phyloP scores from a whole-genome alignment of 2,329 filamentous ascomycete species.

The Eutypa lata region DNA sequence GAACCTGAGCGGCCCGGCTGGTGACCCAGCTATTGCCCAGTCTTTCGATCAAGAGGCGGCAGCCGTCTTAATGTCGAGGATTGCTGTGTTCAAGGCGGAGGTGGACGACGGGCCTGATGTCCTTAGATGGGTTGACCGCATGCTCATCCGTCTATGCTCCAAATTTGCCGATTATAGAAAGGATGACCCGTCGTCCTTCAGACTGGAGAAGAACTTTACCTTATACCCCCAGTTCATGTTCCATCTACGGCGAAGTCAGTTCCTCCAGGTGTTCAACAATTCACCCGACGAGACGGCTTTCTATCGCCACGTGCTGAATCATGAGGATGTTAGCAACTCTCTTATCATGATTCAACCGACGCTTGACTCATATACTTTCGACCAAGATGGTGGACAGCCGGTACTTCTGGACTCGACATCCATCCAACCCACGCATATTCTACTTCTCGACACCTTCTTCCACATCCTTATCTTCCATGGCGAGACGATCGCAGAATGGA shows the following conservation, averaged over 20 bases:
- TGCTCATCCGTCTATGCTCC: constrained; percentile 95
- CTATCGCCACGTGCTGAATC: constrained; percentile 93
- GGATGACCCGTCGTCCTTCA: constrained; percentile 95
- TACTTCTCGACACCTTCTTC: constrained; percentile 97
- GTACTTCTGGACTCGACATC: constrained; percentile 96
- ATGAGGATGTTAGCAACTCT: constrained; percentile 95
- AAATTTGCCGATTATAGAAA: constrained; percentile 97
- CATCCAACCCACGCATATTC: constrained; percentile 89
- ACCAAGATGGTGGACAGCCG: constrained; percentile 87
- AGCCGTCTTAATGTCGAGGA: constrained; percentile 97
- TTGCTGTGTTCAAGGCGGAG: constrained; percentile 97
- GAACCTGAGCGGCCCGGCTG: constrained; percentile 87
- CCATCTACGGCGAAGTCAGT: constrained; percentile 93
- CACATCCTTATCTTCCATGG: constrained; percentile 99
- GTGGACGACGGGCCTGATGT: constrained; percentile 99
- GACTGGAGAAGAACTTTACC: constrained; percentile 97
- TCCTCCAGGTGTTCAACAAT: constrained; percentile 99
- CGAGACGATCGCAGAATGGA: constrained; percentile 96
- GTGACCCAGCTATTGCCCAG: constrained; percentile 90
- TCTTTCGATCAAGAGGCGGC: constrained; percentile 98
- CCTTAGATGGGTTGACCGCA: constrained; percentile 94
- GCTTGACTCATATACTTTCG: constrained; percentile 93
- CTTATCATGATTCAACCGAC: constrained; percentile 99
- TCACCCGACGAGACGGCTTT: constrained; percentile 99
- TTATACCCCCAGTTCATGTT: constrained; percentile 99